Percentiles rank a stretch among this genome's conserved stretches.
Evolutionary conservation across 2,329 filamentous ascomycete genomes (phyloP).

Genomic region (Cercospora sp.): DNA sequence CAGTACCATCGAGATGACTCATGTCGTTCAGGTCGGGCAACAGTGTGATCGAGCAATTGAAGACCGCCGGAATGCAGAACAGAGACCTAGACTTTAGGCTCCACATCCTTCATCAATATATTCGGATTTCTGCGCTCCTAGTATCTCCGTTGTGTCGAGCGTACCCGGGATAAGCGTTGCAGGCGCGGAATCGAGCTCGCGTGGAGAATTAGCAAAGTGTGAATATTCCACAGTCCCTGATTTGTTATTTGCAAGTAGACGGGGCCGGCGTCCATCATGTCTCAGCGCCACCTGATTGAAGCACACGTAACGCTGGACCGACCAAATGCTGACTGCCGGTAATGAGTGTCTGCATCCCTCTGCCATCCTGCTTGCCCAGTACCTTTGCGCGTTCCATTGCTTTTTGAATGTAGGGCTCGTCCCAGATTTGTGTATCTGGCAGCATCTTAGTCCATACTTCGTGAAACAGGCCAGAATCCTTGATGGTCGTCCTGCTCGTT

Average conservation of each 20-base stretch:
- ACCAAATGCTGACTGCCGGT: slow-evolving; percentile 28
- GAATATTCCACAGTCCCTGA: background rate
- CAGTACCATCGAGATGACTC: background rate
- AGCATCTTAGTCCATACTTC: slow-evolving; percentile 9
- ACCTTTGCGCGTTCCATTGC: slow-evolving; percentile 16
- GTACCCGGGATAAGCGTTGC: background rate
- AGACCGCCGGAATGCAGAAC: background rate
- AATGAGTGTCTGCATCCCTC: slow-evolving; percentile 16
- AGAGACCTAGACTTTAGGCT: background rate
- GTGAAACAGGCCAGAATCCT: slow-evolving; percentile 9
- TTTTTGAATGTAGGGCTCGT: slow-evolving; percentile 23
- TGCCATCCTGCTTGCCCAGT: background rate
- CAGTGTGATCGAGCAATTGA: background rate
- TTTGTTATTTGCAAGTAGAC: background rate
- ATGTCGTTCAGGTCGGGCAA: background rate
- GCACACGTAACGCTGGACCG: slow-evolving; percentile 17
- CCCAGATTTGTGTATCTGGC: slow-evolving; percentile 10
- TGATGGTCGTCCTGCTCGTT: background rate
- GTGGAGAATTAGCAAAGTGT: background rate
- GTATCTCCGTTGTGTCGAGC: background rate
- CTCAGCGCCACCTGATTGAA: background rate
- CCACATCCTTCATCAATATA: background rate
- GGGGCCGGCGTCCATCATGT: background rate
- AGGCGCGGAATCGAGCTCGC: background rate
- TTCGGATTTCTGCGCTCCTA: background rate